phyloP scores from a whole-genome alignment of 805 yeast species.

The Pichia gijzeniarum region DNA sequence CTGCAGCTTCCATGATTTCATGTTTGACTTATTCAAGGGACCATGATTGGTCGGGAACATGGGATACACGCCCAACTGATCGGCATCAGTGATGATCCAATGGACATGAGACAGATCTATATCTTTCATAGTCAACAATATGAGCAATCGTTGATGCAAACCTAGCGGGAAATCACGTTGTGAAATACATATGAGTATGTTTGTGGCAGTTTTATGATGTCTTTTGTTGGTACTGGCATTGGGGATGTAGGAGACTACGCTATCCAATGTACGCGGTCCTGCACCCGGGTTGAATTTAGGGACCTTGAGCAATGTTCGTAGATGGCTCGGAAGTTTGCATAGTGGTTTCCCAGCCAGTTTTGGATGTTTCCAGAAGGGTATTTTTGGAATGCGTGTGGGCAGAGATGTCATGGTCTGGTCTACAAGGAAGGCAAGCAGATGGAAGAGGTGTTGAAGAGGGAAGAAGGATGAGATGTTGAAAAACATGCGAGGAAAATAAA shows the following conservation, averaged over 20 bases:
- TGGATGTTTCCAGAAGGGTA: conserved; percentile 6
- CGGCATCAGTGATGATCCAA: conserved; percentile 10
- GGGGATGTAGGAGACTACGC: conserved; percentile 8
- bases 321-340: not conserved
- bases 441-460: too few relatives aligned
- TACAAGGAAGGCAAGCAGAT: too few relatives aligned
- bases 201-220: not conserved
- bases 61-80: conserved; percentile 4
- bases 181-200: conserved; percentile 6
- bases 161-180: conserved; percentile 9
- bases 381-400: conserved; percentile 1
- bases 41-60: not conserved
- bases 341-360: not conserved
- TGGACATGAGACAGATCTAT: conserved; percentile 3
- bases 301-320: conserved; percentile 1
- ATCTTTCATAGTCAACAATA: not conserved
- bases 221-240: not conserved
- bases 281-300: conserved; percentile 1
- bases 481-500: not conserved
- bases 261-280: conserved; percentile 11
- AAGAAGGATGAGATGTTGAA: too few relatives aligned
- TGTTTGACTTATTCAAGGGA: not conserved
- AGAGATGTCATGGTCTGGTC: not conserved
- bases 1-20: not conserved
- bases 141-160: conserved; percentile 4